phyloP scores from a whole-genome alignment of 345 rosid species.

The Crucihimalaya himalaica region DNA sequence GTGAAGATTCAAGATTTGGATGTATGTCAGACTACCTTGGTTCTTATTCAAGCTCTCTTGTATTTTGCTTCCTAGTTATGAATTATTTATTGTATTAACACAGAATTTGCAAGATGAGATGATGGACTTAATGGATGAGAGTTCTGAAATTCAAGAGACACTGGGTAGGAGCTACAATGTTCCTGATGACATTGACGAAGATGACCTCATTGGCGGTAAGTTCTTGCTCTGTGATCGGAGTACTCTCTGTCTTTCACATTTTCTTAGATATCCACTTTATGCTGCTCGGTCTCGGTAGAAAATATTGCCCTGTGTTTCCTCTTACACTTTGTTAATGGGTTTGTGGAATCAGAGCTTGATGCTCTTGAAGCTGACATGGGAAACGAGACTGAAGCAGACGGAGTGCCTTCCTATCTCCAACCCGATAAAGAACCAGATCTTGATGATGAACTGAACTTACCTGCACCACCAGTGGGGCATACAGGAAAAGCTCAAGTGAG shows the following conservation, averaged over 20 bases:
- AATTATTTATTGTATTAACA: conserved; percentile 2
- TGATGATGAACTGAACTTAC: conserved; percentile 75
- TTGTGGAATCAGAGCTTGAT: conserved; percentile 74
- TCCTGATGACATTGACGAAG: conserved; percentile 98
- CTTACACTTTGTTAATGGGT: not conserved
- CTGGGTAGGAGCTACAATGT: conserved; percentile 91
- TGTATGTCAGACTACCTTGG: conserved; percentile 43
- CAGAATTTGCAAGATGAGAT: conserved; percentile 99
- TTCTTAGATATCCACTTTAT: not conserved
- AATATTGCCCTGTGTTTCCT: not conserved
- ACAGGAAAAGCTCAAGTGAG: conserved; percentile 70
- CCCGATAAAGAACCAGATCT: conserved; percentile 81
- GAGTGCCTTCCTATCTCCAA: conserved; percentile 94
- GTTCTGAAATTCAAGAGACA: conserved; percentile 93
- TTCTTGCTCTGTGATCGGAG: not conserved
- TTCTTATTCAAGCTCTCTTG: conserved; percentile 3
- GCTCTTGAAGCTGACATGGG: conserved; percentile 99
- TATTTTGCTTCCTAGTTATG: conserved; percentile 8
- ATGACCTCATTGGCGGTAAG: conserved; percentile 97
- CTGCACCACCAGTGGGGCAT: conserved; percentile 75
- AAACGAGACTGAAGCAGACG: conserved; percentile 77
- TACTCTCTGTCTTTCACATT: not conserved
- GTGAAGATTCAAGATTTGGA: conserved; percentile 96
- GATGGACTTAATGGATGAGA: conserved; percentile 98
- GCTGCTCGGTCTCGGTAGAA: not conserved